phyloP scores from a whole-genome alignment of 164 flowering plant genomes.

The Saururus chinensis region DNA sequence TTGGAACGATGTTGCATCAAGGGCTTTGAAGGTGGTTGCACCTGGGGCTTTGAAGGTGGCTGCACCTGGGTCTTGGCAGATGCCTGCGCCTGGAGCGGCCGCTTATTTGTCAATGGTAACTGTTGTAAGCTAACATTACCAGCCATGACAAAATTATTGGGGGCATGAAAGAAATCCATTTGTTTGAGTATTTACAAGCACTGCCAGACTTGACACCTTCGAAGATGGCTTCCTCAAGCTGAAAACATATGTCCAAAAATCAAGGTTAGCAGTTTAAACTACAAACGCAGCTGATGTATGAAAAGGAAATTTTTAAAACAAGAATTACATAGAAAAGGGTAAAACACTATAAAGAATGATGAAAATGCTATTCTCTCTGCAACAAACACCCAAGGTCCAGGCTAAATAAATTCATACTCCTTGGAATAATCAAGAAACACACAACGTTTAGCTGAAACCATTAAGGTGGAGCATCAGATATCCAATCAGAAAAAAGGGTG shows the following conservation, averaged over 20 bases:
- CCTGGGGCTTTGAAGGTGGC: not conserved
- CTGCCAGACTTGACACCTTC: not conserved
- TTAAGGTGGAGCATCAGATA: no score
- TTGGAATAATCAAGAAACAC: no score
- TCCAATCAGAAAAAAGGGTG: no score
- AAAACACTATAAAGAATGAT: no score
- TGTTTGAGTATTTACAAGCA: not conserved
- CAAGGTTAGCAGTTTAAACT: not conserved
- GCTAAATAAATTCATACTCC: no score
- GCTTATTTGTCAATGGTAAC: slow-evolving; percentile 21
- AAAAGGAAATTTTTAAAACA: not conserved
- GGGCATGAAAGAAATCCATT: not conserved
- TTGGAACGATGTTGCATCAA: not conserved
- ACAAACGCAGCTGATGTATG: not conserved
- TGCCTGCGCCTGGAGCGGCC: slow-evolving; percentile 1
- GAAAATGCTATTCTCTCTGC: no score
- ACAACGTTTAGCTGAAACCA: no score
- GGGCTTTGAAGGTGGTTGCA: not conserved
- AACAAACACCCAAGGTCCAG: no score
- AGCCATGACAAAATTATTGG: slow-evolving; percentile 2
- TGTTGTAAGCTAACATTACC: slow-evolving; percentile 33
- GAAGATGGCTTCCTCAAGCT: not conserved
- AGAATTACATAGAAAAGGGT: not conserved
- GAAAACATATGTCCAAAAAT: not conserved
- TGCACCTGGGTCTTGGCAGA: not conserved